Evolutionary conservation across 2,329 filamentous ascomycete genomes (phyloP).

Genomic region (Trichoderma arundinaceum): DNA sequence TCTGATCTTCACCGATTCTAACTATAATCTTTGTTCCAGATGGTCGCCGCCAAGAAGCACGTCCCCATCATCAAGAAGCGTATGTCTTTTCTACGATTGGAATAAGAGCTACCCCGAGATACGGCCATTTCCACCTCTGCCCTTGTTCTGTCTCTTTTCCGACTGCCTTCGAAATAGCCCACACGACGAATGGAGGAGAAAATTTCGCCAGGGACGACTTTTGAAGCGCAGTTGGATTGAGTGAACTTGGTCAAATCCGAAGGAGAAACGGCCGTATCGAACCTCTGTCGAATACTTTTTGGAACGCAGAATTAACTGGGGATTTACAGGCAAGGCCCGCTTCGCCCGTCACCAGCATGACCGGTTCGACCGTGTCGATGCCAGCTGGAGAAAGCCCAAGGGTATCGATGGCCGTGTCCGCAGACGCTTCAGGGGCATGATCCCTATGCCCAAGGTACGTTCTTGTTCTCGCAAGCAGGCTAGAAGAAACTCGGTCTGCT

Average conservation of each 20-base stretch:
- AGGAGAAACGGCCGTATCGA: neutral
- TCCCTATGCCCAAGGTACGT: slow-evolving; percentile 97
- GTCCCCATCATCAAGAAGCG: slow-evolving; percentile 99
- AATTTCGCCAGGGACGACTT: neutral
- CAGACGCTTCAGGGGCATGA: slow-evolving; percentile 94
- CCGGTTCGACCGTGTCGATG: slow-evolving; percentile 88
- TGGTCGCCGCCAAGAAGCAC: slow-evolving; percentile 99
- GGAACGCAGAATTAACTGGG: slow-evolving; percentile 47
- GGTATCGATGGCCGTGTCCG: slow-evolving; percentile 99
- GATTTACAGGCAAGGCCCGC: slow-evolving; percentile 79
- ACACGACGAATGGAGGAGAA: slow-evolving; percentile 11
- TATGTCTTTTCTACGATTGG: slow-evolving; percentile 61
- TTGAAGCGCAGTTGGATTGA: slow-evolving; percentile 26
- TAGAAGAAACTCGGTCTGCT: neutral
- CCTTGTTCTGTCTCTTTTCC: slow-evolving; percentile 4
- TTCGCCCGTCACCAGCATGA: slow-evolving; percentile 99
- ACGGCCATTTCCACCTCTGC: slow-evolving; percentile 2
- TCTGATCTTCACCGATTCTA: slow-evolving; percentile 19
- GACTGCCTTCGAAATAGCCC: slow-evolving; percentile 18
- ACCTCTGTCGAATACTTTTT: slow-evolving; percentile 2
- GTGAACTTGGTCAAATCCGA: slow-evolving; percentile 4
- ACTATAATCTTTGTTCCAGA: slow-evolving; percentile 60
- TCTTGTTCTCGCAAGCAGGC: neutral
- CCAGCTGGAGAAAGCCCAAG: slow-evolving; percentile 99
- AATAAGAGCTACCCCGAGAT: slow-evolving; percentile 17